Evolutionary conservation across 441 rosid genomes (phyloP).

Genomic region (Euphorbia celastroides): DNA sequence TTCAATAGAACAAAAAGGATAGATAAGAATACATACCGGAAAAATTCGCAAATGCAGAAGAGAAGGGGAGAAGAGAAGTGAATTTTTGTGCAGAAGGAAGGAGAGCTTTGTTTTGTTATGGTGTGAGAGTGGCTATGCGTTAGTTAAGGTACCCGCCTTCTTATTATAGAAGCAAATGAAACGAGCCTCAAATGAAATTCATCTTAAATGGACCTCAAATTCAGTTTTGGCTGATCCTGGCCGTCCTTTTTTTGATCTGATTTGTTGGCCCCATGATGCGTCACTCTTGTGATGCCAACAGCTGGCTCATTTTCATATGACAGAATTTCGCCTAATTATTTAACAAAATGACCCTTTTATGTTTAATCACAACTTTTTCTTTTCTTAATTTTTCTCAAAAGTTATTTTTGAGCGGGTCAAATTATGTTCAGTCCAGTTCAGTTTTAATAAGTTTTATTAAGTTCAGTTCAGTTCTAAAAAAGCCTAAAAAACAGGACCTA

Average conservation of each 20-base stretch:
- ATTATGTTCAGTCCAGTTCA: too few species aligned
- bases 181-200: too few species aligned
- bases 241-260: background rate
- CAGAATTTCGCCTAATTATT: background rate
- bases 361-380: too few species aligned
- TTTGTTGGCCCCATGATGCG: background rate
- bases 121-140: constrained; percentile 1
- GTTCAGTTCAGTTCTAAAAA: too few species aligned
- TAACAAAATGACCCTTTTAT: background rate
- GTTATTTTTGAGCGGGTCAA: too few species aligned
- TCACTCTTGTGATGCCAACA: background rate
- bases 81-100: too few species aligned
- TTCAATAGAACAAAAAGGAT: too few species aligned
- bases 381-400: background rate
- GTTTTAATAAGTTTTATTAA: too few species aligned
- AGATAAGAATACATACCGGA: too few species aligned
- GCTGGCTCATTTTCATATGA: background rate
- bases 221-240: background rate
- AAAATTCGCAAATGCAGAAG: background rate
- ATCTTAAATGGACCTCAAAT: constrained; percentile 35
- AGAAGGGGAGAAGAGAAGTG: background rate
- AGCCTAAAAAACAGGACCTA: too few species aligned
- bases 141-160: constrained; percentile 40
- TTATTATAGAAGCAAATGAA: constrained; percentile 32
- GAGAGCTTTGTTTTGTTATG: too few species aligned